phyloP scores from a whole-genome alignment of 2,329 filamentous ascomycete genomes.

The Pleomassaria siparia region DNA sequence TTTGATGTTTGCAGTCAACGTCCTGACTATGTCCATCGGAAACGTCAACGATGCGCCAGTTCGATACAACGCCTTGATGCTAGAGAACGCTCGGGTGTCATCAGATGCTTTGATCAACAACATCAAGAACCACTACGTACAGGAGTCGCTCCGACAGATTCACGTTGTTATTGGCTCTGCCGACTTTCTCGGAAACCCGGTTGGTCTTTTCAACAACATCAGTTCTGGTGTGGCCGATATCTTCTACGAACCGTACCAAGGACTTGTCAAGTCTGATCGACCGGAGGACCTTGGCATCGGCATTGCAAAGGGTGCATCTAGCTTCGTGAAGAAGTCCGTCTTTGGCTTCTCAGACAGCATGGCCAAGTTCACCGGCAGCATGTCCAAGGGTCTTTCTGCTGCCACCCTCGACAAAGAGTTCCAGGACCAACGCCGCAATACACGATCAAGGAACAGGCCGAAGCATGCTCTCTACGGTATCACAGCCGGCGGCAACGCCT shows the following conservation, averaged over 20 bases:
- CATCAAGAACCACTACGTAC: constrained; percentile 91
- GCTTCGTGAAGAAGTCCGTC: constrained; percentile 97
- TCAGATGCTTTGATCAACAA: constrained; percentile 80
- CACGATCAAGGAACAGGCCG: constrained; percentile 85
- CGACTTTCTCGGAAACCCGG: constrained; percentile 96
- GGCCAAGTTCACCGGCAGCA: constrained; percentile 94
- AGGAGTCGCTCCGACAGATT: constrained; percentile 92
- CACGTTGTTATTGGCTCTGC: constrained; percentile 97
- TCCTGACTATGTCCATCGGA: constrained; percentile 98
- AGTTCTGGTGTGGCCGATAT: constrained; percentile 96
- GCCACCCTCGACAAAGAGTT: constrained; percentile 98
- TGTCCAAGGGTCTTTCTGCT: constrained; percentile 93
- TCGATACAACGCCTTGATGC: constrained; percentile 85
- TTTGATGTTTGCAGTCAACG: constrained; percentile 97
- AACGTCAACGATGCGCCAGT: constrained; percentile 98
- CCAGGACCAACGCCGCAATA: constrained; percentile 93
- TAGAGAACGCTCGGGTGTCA: constrained; percentile 94
- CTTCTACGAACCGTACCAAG: constrained; percentile 99
- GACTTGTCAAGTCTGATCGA: constrained; percentile 91
- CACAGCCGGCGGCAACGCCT: constrained; percentile 90
- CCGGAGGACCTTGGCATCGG: constrained; percentile 94
- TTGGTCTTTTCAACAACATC: constrained; percentile 97
- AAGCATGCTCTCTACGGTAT: constrained; percentile 98
- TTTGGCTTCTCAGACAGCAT: constrained; percentile 97
- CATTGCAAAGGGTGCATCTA: constrained; percentile 94